Base-by-base conservation (phyloP, 257 asterid genomes). In the Przewalskia tangutica region DNA sequence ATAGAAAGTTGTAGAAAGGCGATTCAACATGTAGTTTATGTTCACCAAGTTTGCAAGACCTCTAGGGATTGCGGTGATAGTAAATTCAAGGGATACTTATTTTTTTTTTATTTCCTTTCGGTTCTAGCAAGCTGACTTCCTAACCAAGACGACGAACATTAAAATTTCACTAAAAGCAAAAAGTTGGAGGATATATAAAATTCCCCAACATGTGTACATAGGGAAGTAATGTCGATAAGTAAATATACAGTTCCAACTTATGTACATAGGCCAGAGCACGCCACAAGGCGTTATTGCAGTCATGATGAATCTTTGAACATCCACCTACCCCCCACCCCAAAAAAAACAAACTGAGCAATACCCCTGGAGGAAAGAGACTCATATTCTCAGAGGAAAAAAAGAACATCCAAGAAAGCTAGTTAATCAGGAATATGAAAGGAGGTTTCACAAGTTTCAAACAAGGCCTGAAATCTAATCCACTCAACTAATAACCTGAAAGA, bases 141-240 rank as follows among this genome's bases (percentile, higher is more conserved):
- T 16, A 40, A 12, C 55, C 77, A 71, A 20, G 38, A 70, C 46
- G 78, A 38, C 4, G 0, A 20, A 73, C 44, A 48, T 12, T 6
- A 32, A 6, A 58, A 58, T 66, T 8, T 14, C 13, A 13, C 76
- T 66, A 66, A 38, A 16, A 66, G 27, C 76, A 66, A 38, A 0
- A 67, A 40, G 4, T 17, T 17, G 14, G 53, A 67, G 20, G 32
- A 14, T 8, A 8, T 27, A 27, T 27, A 27, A 27, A 27, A 27
- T 27, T 27, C 32, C 32, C 32, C 32, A 27, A 27, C 46, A 27
- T 32, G 13, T 32, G 70, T 63, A 32, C 20, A 34, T 14, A 14
- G 34, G 98, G 90, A 65, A 34, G 48, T 34, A 16, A 66, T 14
- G 75, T 42, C 27, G 6, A 36, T 36, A 14, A 65, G 75, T 66